These are phyloP conservation scores for Salix viminalis DNA, from an alignment of 345 rosid species.

Conservation along the genomic window DNA sequence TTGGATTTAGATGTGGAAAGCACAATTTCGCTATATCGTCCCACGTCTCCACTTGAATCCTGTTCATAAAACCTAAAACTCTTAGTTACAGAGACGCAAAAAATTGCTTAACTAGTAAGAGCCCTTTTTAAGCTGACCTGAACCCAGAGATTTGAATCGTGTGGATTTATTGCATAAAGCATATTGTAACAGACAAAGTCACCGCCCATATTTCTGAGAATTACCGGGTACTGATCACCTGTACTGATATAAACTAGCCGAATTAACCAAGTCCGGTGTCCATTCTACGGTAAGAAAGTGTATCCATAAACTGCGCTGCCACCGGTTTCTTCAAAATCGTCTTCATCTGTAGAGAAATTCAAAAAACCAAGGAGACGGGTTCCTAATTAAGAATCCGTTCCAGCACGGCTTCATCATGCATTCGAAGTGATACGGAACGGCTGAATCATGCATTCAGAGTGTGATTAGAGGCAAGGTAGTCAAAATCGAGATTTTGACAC, in stretches of 20 bases:
- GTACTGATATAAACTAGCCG: constrained; percentile 55
- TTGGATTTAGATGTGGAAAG: constrained; percentile 43
- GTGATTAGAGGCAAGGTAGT: background rate
- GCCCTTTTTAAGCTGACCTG: constrained; percentile 36
- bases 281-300: constrained; percentile 38
- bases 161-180: constrained; percentile 38
- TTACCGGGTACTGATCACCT: constrained; percentile 33
- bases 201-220: constrained; percentile 2
- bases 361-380: constrained; percentile 24
- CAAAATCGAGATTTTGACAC: too few relatives aligned
- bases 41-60: constrained; percentile 52
- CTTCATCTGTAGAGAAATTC: constrained; percentile 25
- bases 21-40: constrained; percentile 43
- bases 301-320: constrained; percentile 45
- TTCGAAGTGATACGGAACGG: constrained; percentile 17
- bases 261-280: constrained; percentile 30
- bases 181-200: constrained; percentile 37
- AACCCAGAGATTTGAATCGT: constrained; percentile 28
- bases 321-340: constrained; percentile 17
- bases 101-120: background rate
- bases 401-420: constrained; percentile 38
- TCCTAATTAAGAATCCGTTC: constrained; percentile 25
- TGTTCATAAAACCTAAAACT: constrained; percentile 16
- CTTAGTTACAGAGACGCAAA: background rate
- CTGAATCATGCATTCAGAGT: constrained; percentile 32